Evolutionary conservation across 768 basidiomycete genomes (phyloP).

Genomic region (Suillus paluster): DNA sequence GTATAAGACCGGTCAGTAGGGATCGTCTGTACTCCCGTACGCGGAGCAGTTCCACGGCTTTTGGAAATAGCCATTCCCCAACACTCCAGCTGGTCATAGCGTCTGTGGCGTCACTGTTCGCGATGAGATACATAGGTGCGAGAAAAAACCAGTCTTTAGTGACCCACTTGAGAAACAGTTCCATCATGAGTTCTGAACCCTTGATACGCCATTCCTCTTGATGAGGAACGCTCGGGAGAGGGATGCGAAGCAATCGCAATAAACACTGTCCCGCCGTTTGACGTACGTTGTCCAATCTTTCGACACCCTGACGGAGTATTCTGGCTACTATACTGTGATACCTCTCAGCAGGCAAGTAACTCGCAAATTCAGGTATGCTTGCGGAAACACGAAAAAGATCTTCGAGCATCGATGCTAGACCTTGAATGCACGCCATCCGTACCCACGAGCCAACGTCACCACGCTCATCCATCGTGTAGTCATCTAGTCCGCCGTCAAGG

Average conservation of each 20-base stretch:
- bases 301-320: slow-evolving; percentile 87
- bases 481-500: slow-evolving; percentile 73
- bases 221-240: slow-evolving; percentile 45
- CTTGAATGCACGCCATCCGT: slow-evolving; percentile 75
- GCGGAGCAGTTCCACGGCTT: slow-evolving; percentile 65
- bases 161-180: slow-evolving; percentile 58
- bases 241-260: slow-evolving; percentile 50
- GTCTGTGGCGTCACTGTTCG: slow-evolving; percentile 38
- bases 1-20: slow-evolving; percentile 71
- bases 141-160: neutral
- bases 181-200: slow-evolving; percentile 48
- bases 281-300: slow-evolving; percentile 89
- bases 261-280: slow-evolving; percentile 76
- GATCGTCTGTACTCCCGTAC: slow-evolving; percentile 62
- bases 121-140: neutral
- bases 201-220: slow-evolving; percentile 57
- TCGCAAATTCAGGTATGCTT: slow-evolving; percentile 49
- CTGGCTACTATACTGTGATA: slow-evolving; percentile 64
- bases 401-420: slow-evolving; percentile 58
- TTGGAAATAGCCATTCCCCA: slow-evolving; percentile 75
- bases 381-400: slow-evolving; percentile 52
- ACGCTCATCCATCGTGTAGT: slow-evolving; percentile 93
- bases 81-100: slow-evolving; percentile 63
- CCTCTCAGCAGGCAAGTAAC: slow-evolving; percentile 61
- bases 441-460: slow-evolving; percentile 98